Evolutionary conservation across 495 filamentous ascomycete genomes (phyloP), one percentile per base, ranked within the genome.

Genomic region (Xylaria scruposa): DNA sequence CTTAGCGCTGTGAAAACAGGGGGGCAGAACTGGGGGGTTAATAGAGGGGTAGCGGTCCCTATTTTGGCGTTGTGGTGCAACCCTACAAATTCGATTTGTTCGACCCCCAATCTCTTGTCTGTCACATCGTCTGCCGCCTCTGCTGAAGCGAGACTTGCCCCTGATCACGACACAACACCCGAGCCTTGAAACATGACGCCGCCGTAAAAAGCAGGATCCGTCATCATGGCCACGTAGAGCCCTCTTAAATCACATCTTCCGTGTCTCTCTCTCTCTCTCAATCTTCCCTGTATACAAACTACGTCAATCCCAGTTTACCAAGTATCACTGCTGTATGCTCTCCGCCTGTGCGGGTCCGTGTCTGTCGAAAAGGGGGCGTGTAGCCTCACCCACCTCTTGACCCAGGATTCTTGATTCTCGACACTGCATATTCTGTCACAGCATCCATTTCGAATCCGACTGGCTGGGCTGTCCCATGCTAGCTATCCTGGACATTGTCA

Each of bases 401-500:
- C 15, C 40, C 19, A 8, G 36, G 15, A 33, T 38, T n/a, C 33
- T 17, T 38, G 33, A 21, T 56, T 56, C 53, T 31, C 4, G 53
- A 29, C 31, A 33, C 58, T 38, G 33, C 58, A 60, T 21, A 15
- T 38, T 8, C 31, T 21, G 17, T 60, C 58, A 36, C 58, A 60
- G 65, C 49, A 19, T 31, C n/a, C 40, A 46, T 54, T 46, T 21
- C 33, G 29, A 33, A 4, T 67, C 67, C 68, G 68, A 70, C 58
- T 69, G 67, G 67, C 36, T 33, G 58, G 68, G 36, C 53, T 26
- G 15, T 62, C 56, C 60, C 58, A 61, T 46, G 47, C 44, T 58
- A 63, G 53, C 42, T 62, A 44, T 33, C 29, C 31, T 38, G 58
- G 58, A 36, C 33, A 21, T 38, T 51, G 54, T 33, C 56, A 53